Base-by-base conservation (phyloP, 2,329 filamentous ascomycete species). In the Aspergillus oerlinghausenensis region DNA sequence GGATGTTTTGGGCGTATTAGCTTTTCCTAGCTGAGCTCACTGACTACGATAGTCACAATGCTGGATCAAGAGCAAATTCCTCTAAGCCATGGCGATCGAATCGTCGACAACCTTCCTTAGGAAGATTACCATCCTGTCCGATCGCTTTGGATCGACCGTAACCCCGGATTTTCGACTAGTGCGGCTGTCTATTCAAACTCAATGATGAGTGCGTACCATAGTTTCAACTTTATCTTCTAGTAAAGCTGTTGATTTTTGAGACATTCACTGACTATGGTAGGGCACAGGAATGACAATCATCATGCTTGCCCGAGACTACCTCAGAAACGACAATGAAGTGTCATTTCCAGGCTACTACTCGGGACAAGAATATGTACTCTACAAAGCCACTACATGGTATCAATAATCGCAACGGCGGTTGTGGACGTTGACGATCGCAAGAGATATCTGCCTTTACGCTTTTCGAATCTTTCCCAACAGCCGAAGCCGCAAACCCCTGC, bases 101-200 rank as follows among this genome's bases (percentile, higher is more conserved):
- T 29, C 9, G 28, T 29, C 4, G 29, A 11, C 3, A 32, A 32
- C 14, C 14, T 38, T 38, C 6, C 5, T 38, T 17, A 38, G 14
- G 32, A n/a, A 38, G 32, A 38, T 38, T 17, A 38, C 32, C 32
- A 17, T 38, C 32, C 3, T 26, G 54, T 52, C 40, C 48, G 45
- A 55, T 29, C 42, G 38, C 40, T 25, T 55, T 48, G 42, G 47
- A 51, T 52, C 42, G 43, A 45, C 50, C 26, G 52, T 56, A 55
- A 59, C 51, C 57, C 57, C 59, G 55, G 57, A 51, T 59, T 40
- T 45, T 52, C 57, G 32, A 28, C 38, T 47, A 26, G 45, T 43
- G 45, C 35, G 14, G 48, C 26, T 26, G 42, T 42, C 21, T 47
- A 47, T 47, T 7, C 21, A 11, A 23, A 47, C 43, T 23, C 21